phyloP scores from a whole-genome alignment of 2,329 filamentous ascomycete species.

The Bipolaris victoriae region DNA sequence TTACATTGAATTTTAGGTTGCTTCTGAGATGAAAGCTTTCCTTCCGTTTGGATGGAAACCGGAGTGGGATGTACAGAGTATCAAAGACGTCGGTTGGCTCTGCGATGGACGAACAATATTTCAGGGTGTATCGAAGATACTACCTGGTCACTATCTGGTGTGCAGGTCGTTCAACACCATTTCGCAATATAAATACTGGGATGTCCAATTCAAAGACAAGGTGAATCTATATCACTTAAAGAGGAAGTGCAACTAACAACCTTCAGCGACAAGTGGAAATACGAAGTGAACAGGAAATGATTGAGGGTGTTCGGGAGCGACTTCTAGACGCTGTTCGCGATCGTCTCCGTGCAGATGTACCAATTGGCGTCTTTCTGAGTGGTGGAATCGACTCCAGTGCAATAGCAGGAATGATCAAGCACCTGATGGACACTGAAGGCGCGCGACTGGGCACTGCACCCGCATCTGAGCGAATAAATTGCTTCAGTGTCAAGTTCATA shows the following conservation, averaged over 20 bases:
- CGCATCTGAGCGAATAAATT: slow-evolving; percentile 41
- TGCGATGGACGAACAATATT: slow-evolving; percentile 58
- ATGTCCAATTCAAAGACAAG: slow-evolving; percentile 60
- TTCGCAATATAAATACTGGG: slow-evolving; percentile 59
- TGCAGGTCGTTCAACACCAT: slow-evolving; percentile 46
- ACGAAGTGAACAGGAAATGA: slow-evolving; percentile 58
- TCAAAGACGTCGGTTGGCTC: slow-evolving; percentile 54
- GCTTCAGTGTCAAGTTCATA: slow-evolving; percentile 62
- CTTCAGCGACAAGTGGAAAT: slow-evolving; percentile 44
- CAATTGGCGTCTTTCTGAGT: slow-evolving; percentile 62
- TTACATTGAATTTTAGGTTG: slow-evolving; percentile 13
- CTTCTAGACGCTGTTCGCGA: slow-evolving; percentile 61
- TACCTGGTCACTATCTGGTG: slow-evolving; percentile 29
- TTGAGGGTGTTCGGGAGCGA: slow-evolving; percentile 56
- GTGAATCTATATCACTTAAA: slow-evolving; percentile 30
- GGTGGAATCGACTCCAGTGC: slow-evolving; percentile 65
- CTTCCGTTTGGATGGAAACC: slow-evolving; percentile 58
- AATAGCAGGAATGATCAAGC: slow-evolving; percentile 62
- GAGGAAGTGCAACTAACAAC: neutral
- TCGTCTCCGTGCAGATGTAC: slow-evolving; percentile 63
- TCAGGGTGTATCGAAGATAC: slow-evolving; percentile 53
- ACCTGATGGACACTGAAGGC: slow-evolving; percentile 53
- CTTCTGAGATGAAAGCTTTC: slow-evolving; percentile 60
- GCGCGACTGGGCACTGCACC: slow-evolving; percentile 53
- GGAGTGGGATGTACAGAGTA: slow-evolving; percentile 59